Percentiles rank a stretch among this genome's conserved stretches.
phyloP scores from a whole-genome alignment of 2,329 filamentous ascomycete species.

The Diaporthe vexans region DNA sequence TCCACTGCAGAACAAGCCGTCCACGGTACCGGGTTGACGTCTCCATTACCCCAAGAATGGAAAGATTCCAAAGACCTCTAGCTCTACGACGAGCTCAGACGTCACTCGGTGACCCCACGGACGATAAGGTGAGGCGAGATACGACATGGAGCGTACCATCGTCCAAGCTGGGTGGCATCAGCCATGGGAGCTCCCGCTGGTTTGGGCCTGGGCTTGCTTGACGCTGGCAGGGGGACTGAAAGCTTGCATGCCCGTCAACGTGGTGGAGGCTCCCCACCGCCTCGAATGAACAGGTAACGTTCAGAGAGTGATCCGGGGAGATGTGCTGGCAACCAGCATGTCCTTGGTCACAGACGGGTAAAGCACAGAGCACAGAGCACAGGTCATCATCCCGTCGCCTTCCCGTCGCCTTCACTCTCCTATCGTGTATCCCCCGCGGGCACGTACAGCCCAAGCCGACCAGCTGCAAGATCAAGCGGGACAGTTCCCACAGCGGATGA shows the following conservation, averaged over 20 bases:
- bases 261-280: not conserved
- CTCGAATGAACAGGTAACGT: not conserved
- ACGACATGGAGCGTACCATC: slow-evolving; percentile 18
- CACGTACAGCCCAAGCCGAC: not conserved
- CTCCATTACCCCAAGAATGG: not conserved
- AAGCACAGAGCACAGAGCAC: not conserved
- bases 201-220: not conserved
- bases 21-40: slow-evolving; percentile 10
- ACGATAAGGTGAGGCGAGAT: slow-evolving; percentile 26
- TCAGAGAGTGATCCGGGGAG: not conserved
- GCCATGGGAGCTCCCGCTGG: slow-evolving; percentile 21
- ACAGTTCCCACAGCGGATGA: slow-evolving; percentile 10
- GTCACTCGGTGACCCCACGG: slow-evolving; percentile 10
- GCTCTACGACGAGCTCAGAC: not conserved
- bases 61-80: slow-evolving; percentile 28
- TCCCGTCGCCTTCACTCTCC: too few relatives aligned
- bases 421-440: not conserved
- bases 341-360: not conserved
- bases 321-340: not conserved
- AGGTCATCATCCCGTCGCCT: not conserved
- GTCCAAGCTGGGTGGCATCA: not conserved
- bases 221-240: not conserved
- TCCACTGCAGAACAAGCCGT: slow-evolving; percentile 22
- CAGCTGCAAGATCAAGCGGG: slow-evolving; percentile 16
- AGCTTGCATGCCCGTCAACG: not conserved